These are phyloP conservation scores for Epichloe hybrida DNA, from an alignment of 2,329 filamentous ascomycete species.

Conservation along the genomic window DNA sequence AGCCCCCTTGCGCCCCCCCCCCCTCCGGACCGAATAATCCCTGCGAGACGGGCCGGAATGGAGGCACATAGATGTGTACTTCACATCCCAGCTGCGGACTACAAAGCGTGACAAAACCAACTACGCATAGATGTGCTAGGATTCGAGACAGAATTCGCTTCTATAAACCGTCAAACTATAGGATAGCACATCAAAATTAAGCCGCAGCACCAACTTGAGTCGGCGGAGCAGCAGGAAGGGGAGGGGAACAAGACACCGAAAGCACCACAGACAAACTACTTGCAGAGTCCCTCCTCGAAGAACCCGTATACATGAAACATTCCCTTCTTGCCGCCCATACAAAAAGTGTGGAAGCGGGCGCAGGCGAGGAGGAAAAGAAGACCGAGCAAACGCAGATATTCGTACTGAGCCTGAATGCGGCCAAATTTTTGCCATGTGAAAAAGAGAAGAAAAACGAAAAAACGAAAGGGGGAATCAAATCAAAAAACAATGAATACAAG, in stretches of 20 bases:
- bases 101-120: no score
- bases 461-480: slow-evolving; percentile 6
- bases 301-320: not conserved
- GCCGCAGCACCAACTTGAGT: not conserved
- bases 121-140: no score
- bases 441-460: slow-evolving; percentile 1
- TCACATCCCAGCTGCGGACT: no score
- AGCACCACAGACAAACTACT: not conserved
- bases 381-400: not conserved
- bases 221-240: not conserved
- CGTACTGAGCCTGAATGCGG: not conserved
- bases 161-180: not conserved
- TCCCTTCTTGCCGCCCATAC: not conserved
- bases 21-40: no score
- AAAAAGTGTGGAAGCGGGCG: not conserved
- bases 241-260: not conserved
- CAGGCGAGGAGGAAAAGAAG: not conserved
- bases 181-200: not conserved
- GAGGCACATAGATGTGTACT: no score
- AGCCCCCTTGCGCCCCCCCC: no score
- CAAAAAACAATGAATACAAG: not conserved
- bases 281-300: not conserved
- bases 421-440: not conserved
- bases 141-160: not conserved
- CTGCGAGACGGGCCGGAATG: no score